Evolutionary conservation across 75 land plant genomes (phyloP).

Genomic region (Sequoiadendron giganteum): DNA sequence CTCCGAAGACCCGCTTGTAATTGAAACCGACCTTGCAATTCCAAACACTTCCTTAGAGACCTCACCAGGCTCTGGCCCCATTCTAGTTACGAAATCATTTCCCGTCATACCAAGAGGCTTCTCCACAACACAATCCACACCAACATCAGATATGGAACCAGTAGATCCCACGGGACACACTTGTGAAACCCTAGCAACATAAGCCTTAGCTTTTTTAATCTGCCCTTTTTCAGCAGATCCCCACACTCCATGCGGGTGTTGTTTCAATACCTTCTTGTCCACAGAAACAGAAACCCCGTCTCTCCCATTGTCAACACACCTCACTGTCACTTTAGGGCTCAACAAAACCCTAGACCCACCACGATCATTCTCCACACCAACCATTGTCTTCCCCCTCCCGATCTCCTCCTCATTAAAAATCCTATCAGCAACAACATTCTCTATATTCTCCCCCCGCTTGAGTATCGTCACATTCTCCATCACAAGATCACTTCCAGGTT

Average conservation of each 20-base stretch:
- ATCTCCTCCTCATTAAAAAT: not conserved
- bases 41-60: not conserved
- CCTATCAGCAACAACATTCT: not conserved
- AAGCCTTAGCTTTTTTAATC: not conserved
- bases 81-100: not conserved
- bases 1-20: not conserved
- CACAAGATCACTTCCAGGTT: not conserved
- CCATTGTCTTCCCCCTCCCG: no score
- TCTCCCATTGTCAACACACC: no score
- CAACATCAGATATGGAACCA: not conserved
- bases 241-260: not conserved
- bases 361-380: not conserved
- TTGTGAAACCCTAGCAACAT: not conserved
- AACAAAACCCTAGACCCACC: not conserved
- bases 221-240: not conserved
- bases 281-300: not conserved
- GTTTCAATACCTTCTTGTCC: not conserved
- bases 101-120: not conserved
- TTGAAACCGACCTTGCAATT: not conserved
- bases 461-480: slow-evolving; percentile 4
- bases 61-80: not conserved
- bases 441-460: slow-evolving; percentile 3
- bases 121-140: not conserved
- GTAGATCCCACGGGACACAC: not conserved
- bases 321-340: not conserved